phyloP scores from a whole-genome alignment of 2,329 filamentous ascomycete species.

The Davidsoniella eucalypti region DNA sequence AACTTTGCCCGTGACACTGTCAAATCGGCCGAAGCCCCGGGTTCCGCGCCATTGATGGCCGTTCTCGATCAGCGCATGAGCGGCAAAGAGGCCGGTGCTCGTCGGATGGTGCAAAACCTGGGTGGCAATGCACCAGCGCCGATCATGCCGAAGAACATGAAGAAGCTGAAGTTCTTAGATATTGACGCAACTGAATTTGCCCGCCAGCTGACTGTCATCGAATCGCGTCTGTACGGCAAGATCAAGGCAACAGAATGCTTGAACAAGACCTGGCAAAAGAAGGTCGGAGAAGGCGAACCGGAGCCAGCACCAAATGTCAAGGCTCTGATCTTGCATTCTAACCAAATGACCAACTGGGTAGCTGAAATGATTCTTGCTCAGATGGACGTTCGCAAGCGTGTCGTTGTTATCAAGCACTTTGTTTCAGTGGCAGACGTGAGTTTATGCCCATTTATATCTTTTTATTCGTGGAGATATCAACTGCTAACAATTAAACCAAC shows the following conservation, averaged over 20 bases:
- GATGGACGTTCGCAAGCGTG: constrained; percentile 84
- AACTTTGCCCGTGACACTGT: constrained; percentile 84
- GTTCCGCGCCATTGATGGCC: constrained; percentile 67
- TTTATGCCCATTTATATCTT: constrained; percentile 16
- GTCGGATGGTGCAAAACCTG: constrained; percentile 73
- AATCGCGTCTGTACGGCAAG: constrained; percentile 85
- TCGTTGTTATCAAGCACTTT: constrained; percentile 97
- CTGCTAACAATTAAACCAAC: background rate
- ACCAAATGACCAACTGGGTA: constrained; percentile 98
- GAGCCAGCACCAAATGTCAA: constrained; percentile 91
- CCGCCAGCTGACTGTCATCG: constrained; percentile 92
- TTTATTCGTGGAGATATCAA: constrained; percentile 15
- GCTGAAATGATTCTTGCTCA: constrained; percentile 97
- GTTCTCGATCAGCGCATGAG: constrained; percentile 77
- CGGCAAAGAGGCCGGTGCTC: constrained; percentile 73
- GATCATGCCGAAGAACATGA: constrained; percentile 97
- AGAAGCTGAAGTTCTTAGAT: constrained; percentile 95
- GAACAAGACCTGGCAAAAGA: constrained; percentile 99
- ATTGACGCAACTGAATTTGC: constrained; percentile 94
- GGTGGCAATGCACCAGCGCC: constrained; percentile 69
- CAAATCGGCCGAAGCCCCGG: constrained; percentile 83
- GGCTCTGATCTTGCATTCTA: constrained; percentile 89
- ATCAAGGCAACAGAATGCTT: constrained; percentile 92
- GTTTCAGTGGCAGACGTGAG: constrained; percentile 87
- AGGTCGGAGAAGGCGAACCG: constrained; percentile 61